Base-by-base conservation (phyloP, 257 asterid species). In the Solanum chilense region DNA sequence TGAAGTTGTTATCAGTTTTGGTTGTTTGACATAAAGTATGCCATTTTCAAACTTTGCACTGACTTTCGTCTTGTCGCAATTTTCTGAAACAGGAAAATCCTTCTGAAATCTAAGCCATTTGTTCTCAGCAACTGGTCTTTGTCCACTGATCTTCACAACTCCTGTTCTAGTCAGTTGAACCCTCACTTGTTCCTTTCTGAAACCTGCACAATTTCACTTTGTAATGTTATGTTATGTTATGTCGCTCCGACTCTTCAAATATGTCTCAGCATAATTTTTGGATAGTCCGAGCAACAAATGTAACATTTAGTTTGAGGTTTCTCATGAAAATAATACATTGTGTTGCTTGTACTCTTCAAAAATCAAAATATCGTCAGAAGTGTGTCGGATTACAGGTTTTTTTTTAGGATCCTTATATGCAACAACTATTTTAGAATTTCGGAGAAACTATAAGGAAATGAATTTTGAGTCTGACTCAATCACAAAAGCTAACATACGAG, bases 31-130 rank as follows among this genome's bases (percentile, higher is more conserved):
- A 82, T 88, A 91, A 15, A 96, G 44, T 66, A 90, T 90, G 21
- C 93, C 96, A 7, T 81, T 91, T 75, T 95, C 97, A 69, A 95
- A 95, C 85, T 90, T 95, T 16, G 98, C 98, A 44, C 80, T 86
- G 88, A 96, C 93, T 82, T 90, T 91, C 66, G 33, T 75, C 58
- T 91, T 88, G 88, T 94, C 95, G n/a, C 89, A 90, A 66, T 90
- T 89, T 49, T 92, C 81, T 2, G 96, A 85, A 31, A 96, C 58
- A 2, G 91, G 94, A 35, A 93, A 91, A 10, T 94, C 93, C 85
- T 95, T 96, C 11, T 77, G 90, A 13, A 96, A 96, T 7, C 90
- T 88, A 85, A 86, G 91, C 92, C 27, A 83, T 64, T 87, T 89
- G 88, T 85, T 84, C 35, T 66, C 90, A 20, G 85, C 90, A 20